Evolutionary conservation across 495 filamentous ascomycete species (phyloP).

Genomic region (Oleoguttula mirabilis): DNA sequence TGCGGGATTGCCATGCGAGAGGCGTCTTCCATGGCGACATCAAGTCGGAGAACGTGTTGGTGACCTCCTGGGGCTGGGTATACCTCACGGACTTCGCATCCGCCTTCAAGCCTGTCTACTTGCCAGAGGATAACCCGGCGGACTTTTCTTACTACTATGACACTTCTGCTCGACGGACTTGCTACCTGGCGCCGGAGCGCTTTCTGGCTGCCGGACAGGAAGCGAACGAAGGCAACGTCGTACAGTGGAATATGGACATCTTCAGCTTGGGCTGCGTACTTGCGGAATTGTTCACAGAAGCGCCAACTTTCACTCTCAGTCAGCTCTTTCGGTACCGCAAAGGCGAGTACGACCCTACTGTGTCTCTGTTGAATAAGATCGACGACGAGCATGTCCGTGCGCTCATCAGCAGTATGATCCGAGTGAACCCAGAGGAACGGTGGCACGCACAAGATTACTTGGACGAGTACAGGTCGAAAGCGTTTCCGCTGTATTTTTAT

Average conservation of each 20-base stretch:
- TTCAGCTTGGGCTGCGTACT: conserved; percentile 97
- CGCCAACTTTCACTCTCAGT: conserved; percentile 81
- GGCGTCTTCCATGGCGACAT: conserved; percentile 95
- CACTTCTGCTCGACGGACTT: conserved; percentile 81
- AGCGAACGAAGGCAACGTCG: conserved; percentile 43
- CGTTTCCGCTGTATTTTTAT: conserved; percentile 93
- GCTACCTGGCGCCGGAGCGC: conserved; percentile 89
- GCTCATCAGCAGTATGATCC: conserved; percentile 89
- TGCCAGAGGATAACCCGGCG: conserved; percentile 93
- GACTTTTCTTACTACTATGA: conserved; percentile 98
- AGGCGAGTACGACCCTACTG: conserved; percentile 79
- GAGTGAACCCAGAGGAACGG: conserved; percentile 76
- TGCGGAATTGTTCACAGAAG: conserved; percentile 91
- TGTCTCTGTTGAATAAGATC: conserved; percentile 69
- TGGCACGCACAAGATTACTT: conserved; percentile 93
- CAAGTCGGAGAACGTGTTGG: conserved; percentile 91
- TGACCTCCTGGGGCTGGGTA: conserved; percentile 99
- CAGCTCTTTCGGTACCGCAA: conserved; percentile 90
- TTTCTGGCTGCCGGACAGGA: conserved; percentile 63
- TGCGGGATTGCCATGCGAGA: conserved; percentile 84
- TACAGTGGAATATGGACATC: conserved; percentile 97
- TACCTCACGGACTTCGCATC: conserved; percentile 94
- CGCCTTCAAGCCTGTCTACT: conserved; percentile 85
- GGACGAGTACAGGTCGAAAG: conserved; percentile 79
- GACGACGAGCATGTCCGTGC: conserved; percentile 77